Base-by-base conservation (phyloP, 2,329 filamentous ascomycete species). In the Rutstroemia sydowiana region DNA sequence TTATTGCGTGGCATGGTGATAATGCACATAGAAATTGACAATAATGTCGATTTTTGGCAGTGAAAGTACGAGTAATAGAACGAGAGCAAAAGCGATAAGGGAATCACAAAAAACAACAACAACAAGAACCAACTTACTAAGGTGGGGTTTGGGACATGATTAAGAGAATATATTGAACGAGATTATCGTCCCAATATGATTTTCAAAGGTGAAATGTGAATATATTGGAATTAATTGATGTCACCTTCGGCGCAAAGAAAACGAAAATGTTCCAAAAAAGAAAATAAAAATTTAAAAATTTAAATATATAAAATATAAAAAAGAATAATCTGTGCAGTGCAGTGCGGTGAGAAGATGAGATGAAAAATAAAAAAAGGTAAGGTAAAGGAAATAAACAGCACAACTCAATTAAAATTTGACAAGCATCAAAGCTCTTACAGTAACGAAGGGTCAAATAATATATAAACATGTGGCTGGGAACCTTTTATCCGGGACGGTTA, bases 391-490 rank as follows among this genome's bases (percentile, higher is more conserved):
- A 26, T 8, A 26, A 26, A 26, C 23, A 26, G 23, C 23, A 10
- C 39, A 5, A 13, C 20, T 3, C 10, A 14, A 10, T 20, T 10
- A 18, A 6, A 2, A 41, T 11, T 18, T 23, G 20, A 42, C 39
- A 20, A 26, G 39, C 39, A 42, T 42, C 7, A 8, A 42, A 42
- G 39, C 39, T 42, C 39, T 42, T 42, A 20, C 39, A 23, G 9
- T 42, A 10, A 7, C 13, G 3, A 18, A 23, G 9, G 18, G 14
- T 42, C 41, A 18, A 46, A 23, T 45, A 10, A 31, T 16, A 11
- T 6, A 39, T 47, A 42, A 51, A 51, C 48, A 32, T 51, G 48
- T 51, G 48, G 42, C 48, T 51, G 48, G 48, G 42, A 45, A 46
- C 21, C 14, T 10, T 4, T 16, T 10, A 40, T 18, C 11, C 21